Base-by-base conservation (phyloP, 306 rosid genomes). In the Medicago arabica region DNA sequence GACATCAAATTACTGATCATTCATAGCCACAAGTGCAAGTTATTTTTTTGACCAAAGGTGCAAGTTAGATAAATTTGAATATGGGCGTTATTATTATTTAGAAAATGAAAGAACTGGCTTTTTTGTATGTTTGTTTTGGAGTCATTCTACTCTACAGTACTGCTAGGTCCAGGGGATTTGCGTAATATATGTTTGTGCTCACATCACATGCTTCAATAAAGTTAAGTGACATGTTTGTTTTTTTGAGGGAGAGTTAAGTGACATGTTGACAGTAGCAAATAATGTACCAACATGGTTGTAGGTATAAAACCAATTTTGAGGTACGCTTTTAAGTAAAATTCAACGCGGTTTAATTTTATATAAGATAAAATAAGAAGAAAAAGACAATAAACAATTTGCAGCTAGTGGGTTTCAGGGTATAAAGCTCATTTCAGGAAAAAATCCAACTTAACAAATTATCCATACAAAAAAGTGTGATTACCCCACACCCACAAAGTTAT, bases 1-100 rank as follows among this genome's bases (percentile, higher is more conserved):
- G 81, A 75, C 60, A 28, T 55, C 23, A 77, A 77, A 53, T 43
- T 5, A 46, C 12, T 17, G 59, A 10, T 57, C 13, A 28, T 67
- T 67, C 16, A 68, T 58, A 14, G 54, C 81, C 75, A 77, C 81
- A 68, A 44, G 59, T 41, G 49, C 49, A 60, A 4, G 74, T 67
- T 76, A 53, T 43, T 43, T 43, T 43, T 41, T 43, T 43, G 1
- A 43, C 47, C 47, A 43, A 43, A 43, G 7, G 23, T n/a, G 23
- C 13, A 9, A 53, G 59, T 17, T 54, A 9, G 19, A 8, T 54
- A 76, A 54, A 55, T 76, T 17, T 76, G 44, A 23, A 4, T 61
- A 34, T 0, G 38, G 17, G 36, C 61, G 8, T n/a, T 17, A 18
- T 49, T n/a, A 17, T 51, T 8, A 51, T 51, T 66, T 53, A 21